Conservation (phyloP, 306 rosid genomes). For the Gastrolobium bilobum region DNA sequence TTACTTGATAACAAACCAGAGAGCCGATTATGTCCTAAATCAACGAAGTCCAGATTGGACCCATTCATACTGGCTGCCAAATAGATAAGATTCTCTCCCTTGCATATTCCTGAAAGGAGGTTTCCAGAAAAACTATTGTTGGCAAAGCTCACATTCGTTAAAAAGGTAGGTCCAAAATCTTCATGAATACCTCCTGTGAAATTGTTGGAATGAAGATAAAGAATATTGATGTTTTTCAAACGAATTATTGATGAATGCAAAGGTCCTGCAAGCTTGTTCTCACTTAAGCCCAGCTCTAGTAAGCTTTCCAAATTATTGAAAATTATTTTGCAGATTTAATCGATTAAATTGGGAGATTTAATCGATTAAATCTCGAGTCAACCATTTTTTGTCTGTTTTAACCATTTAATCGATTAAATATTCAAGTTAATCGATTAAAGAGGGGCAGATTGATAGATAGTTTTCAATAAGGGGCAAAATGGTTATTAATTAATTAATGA, state of each 20-base stretch:
- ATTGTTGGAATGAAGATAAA: constrained; percentile 33
- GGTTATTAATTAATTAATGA: no score
- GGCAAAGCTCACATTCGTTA: constrained; percentile 1
- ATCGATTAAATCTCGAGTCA: no score
- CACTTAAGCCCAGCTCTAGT: constrained; percentile 1
- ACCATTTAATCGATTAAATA: no score
- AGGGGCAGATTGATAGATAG: no score
- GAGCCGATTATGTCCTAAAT: constrained; percentile 44
- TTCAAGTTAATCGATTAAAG: no score
- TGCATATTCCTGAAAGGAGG: constrained; percentile 48
- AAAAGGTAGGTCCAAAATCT: constrained; percentile 25
- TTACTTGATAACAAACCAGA: constrained; percentile 42
- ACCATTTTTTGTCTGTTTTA: no score
- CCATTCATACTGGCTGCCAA: constrained; percentile 41
- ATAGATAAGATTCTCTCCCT: constrained; percentile 43
- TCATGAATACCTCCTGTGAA: constrained; percentile 38
- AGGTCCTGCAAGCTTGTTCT: constrained; percentile 39
- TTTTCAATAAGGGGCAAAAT: no score
- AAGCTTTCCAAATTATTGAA: constrained; percentile 44
- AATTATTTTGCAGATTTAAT: no score
- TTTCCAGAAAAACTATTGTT: constrained; percentile 38
- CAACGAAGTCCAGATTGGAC: constrained; percentile 48
- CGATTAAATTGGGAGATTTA: no score
- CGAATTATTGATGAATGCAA: constrained; percentile 35
- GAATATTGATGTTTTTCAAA: constrained; percentile 31